Evolutionary conservation across 2,329 filamentous ascomycete species (phyloP), one percentile per base, ranked within the genome.

Genomic region (Sarocladiaceae sp.): DNA sequence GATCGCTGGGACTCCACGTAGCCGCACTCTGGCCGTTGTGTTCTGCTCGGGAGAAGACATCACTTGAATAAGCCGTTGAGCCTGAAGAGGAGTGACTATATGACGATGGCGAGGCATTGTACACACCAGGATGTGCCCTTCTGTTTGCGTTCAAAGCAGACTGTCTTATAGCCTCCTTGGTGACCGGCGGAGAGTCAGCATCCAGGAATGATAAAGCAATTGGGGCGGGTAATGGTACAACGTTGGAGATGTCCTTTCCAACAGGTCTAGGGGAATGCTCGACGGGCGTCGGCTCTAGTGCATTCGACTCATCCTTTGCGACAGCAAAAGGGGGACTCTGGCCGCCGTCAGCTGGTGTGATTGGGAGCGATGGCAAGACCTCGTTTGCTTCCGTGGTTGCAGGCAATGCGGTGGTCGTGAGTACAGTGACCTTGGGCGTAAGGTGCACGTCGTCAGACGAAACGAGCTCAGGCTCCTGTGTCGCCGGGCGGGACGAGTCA

Each of bases 141-240:
- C 44, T 48, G 44, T 25, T 18, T 13, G 44, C 44, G 28, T 48
- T 48, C 44, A 48, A 48, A 17, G 44, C 23, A 4, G 44, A 48
- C 44, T 48, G 44, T 33, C 44, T 48, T 48, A 48, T 48, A 17
- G 44, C 44, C 44, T 48, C 44, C 44, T 48, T 48, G 11, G 44
- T 48, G 3, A 48, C 44, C 44, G 44, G 44, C 44, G 44, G 44
- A 17, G 44, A 48, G 28, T 48, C 44, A 22, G 44, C 44, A 33
- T 48, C 44, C 2, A 48, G 44, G 17, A 33, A 48, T 22, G 44
- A 48, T 22, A 48, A 28, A 18, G 44, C 44, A 12, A 22, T 33
- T 11, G 25, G 26, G 10, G 26, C 15, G 20, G 17, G 26, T 7
- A 26, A 12, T 26, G 40, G 13, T 6, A 26, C 40, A 7, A 6